Evolutionary conservation across 2,329 filamentous ascomycete species (phyloP).

Genomic region (Arthrinium phaeospermum): DNA sequence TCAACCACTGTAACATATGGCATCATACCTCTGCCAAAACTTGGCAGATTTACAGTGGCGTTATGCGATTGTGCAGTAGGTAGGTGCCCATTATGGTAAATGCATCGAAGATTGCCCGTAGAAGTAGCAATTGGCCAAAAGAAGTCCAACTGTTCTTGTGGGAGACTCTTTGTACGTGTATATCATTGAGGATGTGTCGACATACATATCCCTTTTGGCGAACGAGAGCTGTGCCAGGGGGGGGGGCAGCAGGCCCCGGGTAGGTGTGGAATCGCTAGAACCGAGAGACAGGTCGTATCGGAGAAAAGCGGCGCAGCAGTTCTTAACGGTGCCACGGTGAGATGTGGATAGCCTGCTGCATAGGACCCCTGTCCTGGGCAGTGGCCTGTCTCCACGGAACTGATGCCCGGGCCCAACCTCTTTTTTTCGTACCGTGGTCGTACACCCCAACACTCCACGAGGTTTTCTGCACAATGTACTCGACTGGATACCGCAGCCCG

Average conservation of each 20-base stretch:
- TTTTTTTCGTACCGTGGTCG: slow-evolving; percentile 5
- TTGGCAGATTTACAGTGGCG: not conserved
- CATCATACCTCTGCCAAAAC: not conserved
- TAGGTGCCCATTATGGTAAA: not conserved
- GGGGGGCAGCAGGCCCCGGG: not conserved
- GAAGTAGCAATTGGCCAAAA: too few relatives aligned
- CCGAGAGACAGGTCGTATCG: slow-evolving; percentile 12
- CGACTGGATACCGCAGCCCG: not conserved
- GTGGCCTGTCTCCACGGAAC: slow-evolving; percentile 6
- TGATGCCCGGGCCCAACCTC: slow-evolving; percentile 1
- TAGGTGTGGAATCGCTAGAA: not conserved
- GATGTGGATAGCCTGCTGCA: slow-evolving; percentile 16
- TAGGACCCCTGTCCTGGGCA: slow-evolving; percentile 2
- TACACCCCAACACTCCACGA: slow-evolving; percentile 11
- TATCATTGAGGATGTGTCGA: not conserved
- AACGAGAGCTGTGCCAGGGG: not conserved
- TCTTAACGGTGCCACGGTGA: slow-evolving; percentile 8
- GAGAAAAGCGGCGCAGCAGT: slow-evolving; percentile 14
- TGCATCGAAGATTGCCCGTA: not conserved
- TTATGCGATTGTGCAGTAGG: not conserved
- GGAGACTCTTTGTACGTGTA: not conserved
- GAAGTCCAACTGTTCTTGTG: not conserved
- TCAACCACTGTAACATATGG: not conserved
- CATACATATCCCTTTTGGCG: not conserved
- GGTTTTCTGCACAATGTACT: not conserved